Evolutionary conservation across 345 rosid species (phyloP), one percentile per base, ranked within the genome.

Genomic region (Populus simonii): DNA sequence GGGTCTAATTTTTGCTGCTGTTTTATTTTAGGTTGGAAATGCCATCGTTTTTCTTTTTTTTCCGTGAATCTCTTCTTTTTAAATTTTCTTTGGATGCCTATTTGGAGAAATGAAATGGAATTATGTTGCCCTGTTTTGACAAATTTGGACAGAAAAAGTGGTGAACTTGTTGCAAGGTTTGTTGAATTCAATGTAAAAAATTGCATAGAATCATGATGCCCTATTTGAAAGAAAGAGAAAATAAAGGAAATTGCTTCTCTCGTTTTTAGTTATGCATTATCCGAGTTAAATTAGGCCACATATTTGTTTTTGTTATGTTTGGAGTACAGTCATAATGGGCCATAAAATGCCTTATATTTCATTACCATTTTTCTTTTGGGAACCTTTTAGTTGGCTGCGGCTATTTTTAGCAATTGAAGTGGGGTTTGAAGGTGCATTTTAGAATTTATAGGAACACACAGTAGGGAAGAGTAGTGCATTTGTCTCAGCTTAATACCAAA

Each of bases 391-490:
- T 67, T 59, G 27, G 7, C 27, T 23, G 10, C 43, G n/a, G 29
- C 74, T 68, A 59, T 36, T 36, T 66, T 78, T 78, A 78, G 76
- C 63, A 39, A 68, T 23, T 35, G 20, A 62, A 61, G 38, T 71
- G 45, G 36, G 53, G 45, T 68, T 70, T 71, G 25, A 25, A 62
- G 47, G 22, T 71, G 55, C 59, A 47, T 78, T 66, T 61, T 22
- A 18, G 49, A n/a, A 53, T 18, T 78, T 62, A 18, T 36, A n/a
- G 66, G 70, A 71, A 45, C 41, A 15, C 2, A 35, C 1, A 18
- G 10, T 5, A 35, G 41, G 11, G 20, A 20, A 35, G 7, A 61
- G 43, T 51, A 73, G 55, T 43, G 71, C 33, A 22, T 31, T 65
- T 47, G 62, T 12, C n/a, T 39, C 70, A 31, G 61, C 62, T 70